phyloP scores from a whole-genome alignment of 23 red algal genomes.

The Pyropia yezoensis region DNA sequence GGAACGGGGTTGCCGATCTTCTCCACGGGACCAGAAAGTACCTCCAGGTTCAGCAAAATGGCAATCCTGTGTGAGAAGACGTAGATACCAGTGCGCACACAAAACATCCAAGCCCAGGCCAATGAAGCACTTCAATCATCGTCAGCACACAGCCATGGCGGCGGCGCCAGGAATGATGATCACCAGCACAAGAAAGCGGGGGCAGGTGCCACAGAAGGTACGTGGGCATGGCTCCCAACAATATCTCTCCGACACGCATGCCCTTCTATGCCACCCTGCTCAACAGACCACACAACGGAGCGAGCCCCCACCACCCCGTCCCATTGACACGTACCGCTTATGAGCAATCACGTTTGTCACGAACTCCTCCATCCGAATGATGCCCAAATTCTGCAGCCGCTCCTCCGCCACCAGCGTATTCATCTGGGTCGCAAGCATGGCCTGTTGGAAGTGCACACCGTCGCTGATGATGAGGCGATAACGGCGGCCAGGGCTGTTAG shows the following conservation, averaged over 20 bases:
- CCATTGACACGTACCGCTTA: slow-evolving; percentile 5
- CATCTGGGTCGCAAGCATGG: slow-evolving; percentile 85
- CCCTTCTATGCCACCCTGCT: too few species aligned
- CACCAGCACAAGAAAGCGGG: too few species aligned
- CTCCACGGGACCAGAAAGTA: slow-evolving; percentile 23
- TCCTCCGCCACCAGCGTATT: slow-evolving; percentile 56
- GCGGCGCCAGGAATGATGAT: too few species aligned
- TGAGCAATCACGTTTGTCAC: slow-evolving; percentile 66
- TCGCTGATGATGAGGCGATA: slow-evolving; percentile 73
- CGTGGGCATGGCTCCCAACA: too few species aligned
- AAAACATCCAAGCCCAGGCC: too few species aligned
- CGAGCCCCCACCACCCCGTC: too few species aligned
- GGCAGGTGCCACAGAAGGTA: too few species aligned
- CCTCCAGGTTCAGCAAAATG: slow-evolving; percentile 81
- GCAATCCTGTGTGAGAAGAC: slow-evolving; percentile 5
- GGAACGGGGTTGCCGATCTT: slow-evolving; percentile 72
- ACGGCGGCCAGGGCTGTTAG: slow-evolving; percentile 31
- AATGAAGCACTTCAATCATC: too few species aligned
- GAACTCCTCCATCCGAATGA: slow-evolving; percentile 73
- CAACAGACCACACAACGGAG: too few species aligned
- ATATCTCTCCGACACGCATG: too few species aligned
- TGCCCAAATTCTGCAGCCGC: slow-evolving; percentile 38
- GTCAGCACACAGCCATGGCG: too few species aligned
- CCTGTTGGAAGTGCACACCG: slow-evolving; percentile 63
- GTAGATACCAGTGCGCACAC: too few species aligned